Conservation (phyloP, 345 rosid genomes). For the Eucalyptus fibrosa region DNA sequence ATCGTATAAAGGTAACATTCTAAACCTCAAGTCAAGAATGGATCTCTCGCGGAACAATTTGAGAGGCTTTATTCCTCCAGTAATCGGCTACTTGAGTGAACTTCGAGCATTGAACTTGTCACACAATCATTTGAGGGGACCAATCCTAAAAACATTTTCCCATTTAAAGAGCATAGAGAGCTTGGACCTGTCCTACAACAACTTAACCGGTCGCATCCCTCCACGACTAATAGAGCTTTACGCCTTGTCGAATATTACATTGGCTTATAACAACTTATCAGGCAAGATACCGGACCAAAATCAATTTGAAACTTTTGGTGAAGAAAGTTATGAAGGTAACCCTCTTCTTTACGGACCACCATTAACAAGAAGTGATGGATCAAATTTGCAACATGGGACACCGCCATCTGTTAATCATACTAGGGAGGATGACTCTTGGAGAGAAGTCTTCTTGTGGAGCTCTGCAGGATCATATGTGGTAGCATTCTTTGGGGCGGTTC, state of each 20-base stretch:
- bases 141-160: neutral
- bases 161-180: neutral
- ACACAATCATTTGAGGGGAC: neutral
- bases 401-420: neutral
- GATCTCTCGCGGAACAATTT: neutral
- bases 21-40: neutral
- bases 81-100: neutral
- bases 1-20: no score
- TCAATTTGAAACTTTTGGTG: neutral
- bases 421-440: neutral
- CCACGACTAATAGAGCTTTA: neutral
- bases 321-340: neutral
- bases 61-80: neutral
- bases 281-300: neutral
- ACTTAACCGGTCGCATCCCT: neutral
- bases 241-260: neutral
- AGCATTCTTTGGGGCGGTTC: no score
- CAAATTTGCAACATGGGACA: no score
- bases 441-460: no score
- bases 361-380: neutral
- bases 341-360: neutral
- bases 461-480: no score
- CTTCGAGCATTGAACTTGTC: neutral
- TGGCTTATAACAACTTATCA: constrained; percentile 6
- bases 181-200: neutral